A percentile compares a stretch with the other conserved stretches of the same genome.
Evolutionary conservation across 192 early-diverging fungal species (phyloP).

Genomic region (Coemansia sp.): DNA sequence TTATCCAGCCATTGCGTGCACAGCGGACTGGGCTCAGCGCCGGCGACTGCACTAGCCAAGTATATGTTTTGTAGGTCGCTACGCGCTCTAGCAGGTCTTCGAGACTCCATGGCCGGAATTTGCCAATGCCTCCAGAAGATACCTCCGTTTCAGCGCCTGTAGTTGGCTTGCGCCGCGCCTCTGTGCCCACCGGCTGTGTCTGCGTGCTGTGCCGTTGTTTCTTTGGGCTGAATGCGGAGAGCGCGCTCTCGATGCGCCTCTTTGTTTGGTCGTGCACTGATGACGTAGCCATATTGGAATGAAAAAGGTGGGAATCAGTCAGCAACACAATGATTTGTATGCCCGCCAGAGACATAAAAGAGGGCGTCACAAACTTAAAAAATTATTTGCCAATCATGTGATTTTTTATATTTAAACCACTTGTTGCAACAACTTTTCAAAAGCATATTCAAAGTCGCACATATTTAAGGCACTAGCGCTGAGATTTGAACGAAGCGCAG

Average conservation of each 20-base stretch:
- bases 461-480: conserved; percentile 8
- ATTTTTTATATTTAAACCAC: no score
- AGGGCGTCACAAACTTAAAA: not conserved
- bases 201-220: conserved; percentile 9
- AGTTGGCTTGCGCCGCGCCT: not conserved
- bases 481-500: conserved; percentile 21
- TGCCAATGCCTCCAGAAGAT: conserved; percentile 5
- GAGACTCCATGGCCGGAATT: conserved; percentile 50
- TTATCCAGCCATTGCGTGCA: conserved; percentile 51
- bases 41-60: conserved; percentile 45
- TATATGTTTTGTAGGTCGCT: conserved; percentile 48
- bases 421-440: not conserved
- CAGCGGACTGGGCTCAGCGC: conserved; percentile 44
- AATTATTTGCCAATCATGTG: conserved; percentile 3
- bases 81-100: conserved; percentile 47
- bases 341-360: no score
- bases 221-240: conserved; percentile 31
- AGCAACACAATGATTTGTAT: not conserved
- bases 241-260: conserved; percentile 34
- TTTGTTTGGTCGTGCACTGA: conserved; percentile 31
- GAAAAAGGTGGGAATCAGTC: not conserved
- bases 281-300: conserved; percentile 27
- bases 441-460: conserved; percentile 19
- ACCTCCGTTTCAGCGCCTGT: not conserved
- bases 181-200: not conserved